Evolutionary conservation across 305 asterid species (phyloP).

Genomic region (Fraxinus platypoda): DNA sequence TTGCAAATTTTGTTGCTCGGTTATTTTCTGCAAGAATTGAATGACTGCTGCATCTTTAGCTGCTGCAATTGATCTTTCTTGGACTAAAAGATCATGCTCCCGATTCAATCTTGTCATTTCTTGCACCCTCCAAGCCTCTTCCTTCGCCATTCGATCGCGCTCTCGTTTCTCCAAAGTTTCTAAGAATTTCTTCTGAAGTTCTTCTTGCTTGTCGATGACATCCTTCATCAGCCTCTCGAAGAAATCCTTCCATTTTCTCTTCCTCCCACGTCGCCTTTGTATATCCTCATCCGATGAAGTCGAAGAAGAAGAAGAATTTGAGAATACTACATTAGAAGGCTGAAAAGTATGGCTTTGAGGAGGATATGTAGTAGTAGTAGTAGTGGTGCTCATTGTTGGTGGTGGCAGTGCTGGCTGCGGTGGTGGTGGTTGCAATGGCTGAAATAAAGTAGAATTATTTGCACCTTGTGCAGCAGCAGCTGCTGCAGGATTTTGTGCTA

Average conservation of each 20-base stretch:
- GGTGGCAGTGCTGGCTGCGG: conserved; percentile 10
- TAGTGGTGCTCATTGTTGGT: neutral
- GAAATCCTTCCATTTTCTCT: conserved; percentile 81
- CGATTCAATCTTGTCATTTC: conserved; percentile 70
- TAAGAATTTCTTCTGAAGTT: conserved; percentile 62
- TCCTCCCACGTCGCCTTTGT: conserved; percentile 55
- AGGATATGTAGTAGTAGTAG: conserved; percentile 16
- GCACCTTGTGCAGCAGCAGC: conserved; percentile 22
- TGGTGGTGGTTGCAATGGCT: conserved; percentile 25
- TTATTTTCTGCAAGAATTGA: conserved; percentile 60
- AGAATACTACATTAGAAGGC: conserved; percentile 22
- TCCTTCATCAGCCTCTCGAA: conserved; percentile 59
- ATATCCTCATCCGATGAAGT: conserved; percentile 77
- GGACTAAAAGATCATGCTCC: conserved; percentile 67
- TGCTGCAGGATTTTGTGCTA: conserved; percentile 19
- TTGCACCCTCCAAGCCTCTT: conserved; percentile 74
- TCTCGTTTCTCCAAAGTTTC: conserved; percentile 73
- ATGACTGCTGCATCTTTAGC: conserved; percentile 80
- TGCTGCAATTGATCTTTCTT: conserved; percentile 80
- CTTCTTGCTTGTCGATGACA: conserved; percentile 74
- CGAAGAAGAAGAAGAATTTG: conserved; percentile 63
- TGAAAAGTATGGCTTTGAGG: conserved; percentile 18
- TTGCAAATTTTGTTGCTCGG: conserved; percentile 48
- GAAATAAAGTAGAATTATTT: conserved; percentile 29
- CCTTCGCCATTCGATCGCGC: conserved; percentile 63